phyloP scores from a whole-genome alignment of 2,329 filamentous ascomycete species.

The Pleurostoma richardsiae region DNA sequence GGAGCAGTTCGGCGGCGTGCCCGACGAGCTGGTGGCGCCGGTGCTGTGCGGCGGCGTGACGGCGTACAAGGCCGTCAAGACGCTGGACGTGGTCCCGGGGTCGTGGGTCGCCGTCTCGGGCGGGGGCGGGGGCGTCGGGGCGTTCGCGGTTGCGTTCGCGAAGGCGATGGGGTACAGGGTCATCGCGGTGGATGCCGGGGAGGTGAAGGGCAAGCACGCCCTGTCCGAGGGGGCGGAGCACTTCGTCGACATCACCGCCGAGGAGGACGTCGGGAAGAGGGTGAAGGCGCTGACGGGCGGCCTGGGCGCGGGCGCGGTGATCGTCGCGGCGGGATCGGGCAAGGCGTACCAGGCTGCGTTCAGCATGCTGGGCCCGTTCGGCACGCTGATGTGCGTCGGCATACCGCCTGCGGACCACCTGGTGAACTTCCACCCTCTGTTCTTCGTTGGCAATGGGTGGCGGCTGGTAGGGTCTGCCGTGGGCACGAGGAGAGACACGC shows the following conservation, averaged over 20 bases:
- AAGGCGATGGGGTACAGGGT: slow-evolving; percentile 35
- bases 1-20: slow-evolving; percentile 16
- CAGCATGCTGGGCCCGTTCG: slow-evolving; percentile 28
- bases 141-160: slow-evolving; percentile 30
- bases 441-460: slow-evolving; percentile 26
- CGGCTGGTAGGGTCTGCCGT: slow-evolving; percentile 27
- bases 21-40: slow-evolving; percentile 31
- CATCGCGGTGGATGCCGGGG: slow-evolving; percentile 29
- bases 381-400: slow-evolving; percentile 32
- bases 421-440: slow-evolving; percentile 25
- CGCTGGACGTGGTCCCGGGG: slow-evolving; percentile 20
- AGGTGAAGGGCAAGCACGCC: slow-evolving; percentile 20
- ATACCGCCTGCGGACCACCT: slow-evolving; percentile 21
- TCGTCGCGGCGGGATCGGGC: slow-evolving; percentile 22
- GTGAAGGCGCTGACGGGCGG: slow-evolving; percentile 17
- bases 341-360: slow-evolving; percentile 27
- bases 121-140: slow-evolving; percentile 32
- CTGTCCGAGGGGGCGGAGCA: slow-evolving; percentile 26
- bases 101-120: slow-evolving; percentile 30
- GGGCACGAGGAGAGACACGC: slow-evolving; percentile 29
- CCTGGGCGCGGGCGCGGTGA: slow-evolving; percentile 16
- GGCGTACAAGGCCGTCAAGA: slow-evolving; percentile 34
- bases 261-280: slow-evolving; percentile 13
- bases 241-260: slow-evolving; percentile 26
- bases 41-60: slow-evolving; percentile 37